Conservation (phyloP, 108 stramenopile species). For the Cylindrotheca closterium region DNA sequence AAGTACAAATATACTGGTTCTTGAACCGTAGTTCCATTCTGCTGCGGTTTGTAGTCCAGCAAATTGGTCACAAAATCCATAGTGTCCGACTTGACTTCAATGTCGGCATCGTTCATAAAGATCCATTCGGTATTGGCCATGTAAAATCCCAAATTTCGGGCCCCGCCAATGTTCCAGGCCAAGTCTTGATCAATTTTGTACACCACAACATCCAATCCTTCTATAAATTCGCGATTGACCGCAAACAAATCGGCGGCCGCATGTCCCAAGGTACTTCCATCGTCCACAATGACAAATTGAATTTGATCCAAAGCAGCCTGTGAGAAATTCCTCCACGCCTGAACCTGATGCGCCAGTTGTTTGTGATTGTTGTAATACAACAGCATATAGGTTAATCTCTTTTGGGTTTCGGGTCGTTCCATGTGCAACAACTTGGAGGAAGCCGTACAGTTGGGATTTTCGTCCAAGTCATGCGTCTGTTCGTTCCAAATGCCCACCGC, state of each 20-base stretch:
- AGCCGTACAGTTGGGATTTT: too few species aligned
- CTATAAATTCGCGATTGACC: background rate
- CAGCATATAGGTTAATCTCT: too few species aligned
- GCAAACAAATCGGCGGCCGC: background rate
- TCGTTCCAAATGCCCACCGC: too few species aligned
- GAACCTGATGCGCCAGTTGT: background rate
- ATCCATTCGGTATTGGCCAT: background rate
- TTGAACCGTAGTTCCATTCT: too few species aligned
- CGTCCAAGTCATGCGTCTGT: too few species aligned
- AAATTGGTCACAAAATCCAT: background rate
- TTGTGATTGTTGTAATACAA: background rate
- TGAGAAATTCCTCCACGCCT: background rate
- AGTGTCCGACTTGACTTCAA: background rate
- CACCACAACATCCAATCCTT: background rate
- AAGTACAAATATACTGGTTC: too few species aligned
- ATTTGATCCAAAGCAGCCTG: background rate
- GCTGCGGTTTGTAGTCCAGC: too few species aligned
- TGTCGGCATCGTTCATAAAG: background rate
- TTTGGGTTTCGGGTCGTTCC: too few species aligned
- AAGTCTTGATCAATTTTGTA: constrained; percentile 2
- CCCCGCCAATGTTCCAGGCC: constrained; percentile 4
- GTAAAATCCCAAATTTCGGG: background rate
- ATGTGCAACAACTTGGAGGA: too few species aligned
- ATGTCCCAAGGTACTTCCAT: constrained; percentile 3
- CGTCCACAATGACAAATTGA: background rate